Base-by-base conservation (phyloP, 768 basidiomycete species). In the Chiua virens region DNA sequence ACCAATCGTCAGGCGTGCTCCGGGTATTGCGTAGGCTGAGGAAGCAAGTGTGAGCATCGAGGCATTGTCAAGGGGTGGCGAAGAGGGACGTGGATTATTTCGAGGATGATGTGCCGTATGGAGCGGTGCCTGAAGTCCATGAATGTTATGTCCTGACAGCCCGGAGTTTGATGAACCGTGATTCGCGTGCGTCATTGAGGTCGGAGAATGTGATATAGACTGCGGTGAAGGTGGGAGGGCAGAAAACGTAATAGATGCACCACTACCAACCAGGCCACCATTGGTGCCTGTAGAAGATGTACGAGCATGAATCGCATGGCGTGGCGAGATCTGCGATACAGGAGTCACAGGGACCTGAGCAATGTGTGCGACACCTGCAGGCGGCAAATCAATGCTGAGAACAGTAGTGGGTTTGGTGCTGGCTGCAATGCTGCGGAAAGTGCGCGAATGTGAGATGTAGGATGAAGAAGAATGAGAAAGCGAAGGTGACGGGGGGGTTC, bases 351-450 rank as follows among this genome's bases (percentile, higher is more conserved):
- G 84, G 10, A 83, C 90, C 64, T 96, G 89, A 7, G 93, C 93
- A 58, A 96, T 96, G 68, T 96, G 92, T 1, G 88, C 93, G 77
- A 93, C 85, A 13, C 88, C 89, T 57, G 84, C 85, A 8, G 85
- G 81, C 40, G 79, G 81, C 22, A 92, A 67, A 62, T 98, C 95
- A 54, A 96, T 82, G 58, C 89, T 92, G n/a, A 97, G 75, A 22
- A 98, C 70, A 0, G 95, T 98, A 6, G 95, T 98, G 3, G 93
- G 95, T 68, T 97, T 97, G 13, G 95, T 98, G 60, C 88, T 91
- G 7, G 88, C 90, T 23, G 87, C 82, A 62, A 87, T 85, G 62
- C 88, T 90, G 61, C 82, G 79, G 70, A 92, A 91, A 0, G 89
- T 92, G 47, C 85, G 80, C 15, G 89, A 80, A 59, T 89, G 80